Evolutionary conservation across 2,329 filamentous ascomycete genomes (phyloP), one percentile per base, ranked within the genome.

Genomic region (Parastagonospora nodorum): DNA sequence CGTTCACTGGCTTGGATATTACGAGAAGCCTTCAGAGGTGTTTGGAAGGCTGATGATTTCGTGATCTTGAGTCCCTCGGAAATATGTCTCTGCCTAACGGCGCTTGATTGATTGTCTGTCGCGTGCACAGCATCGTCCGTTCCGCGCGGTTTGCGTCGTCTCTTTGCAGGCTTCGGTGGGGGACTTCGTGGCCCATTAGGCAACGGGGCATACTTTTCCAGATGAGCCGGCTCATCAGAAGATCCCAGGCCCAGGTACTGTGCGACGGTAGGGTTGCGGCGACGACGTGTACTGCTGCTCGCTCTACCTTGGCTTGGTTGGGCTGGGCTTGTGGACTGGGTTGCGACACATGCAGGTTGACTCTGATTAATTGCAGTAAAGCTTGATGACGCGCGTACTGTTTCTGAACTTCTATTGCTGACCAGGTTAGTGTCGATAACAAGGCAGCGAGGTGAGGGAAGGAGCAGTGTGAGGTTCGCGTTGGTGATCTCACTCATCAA

Each of bases 301-400:
- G 19, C 16, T 35, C 30, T 33, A 24, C 9, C 15, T 12, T 43
- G 51, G 38, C 24, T 19, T 55, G 48, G 24, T 39, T 49, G 10
- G 44, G 50, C 45, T 51, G 44, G 3, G 24, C 24, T 24, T 5
- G 19, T 9, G 42, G 45, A 33, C 28, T 28, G 7, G 48, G 8
- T 38, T 42, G 30, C 36, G 58, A 51, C 8, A 55, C 50, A 12
- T 55, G 53, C 16, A 50, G 55, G 14, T 14, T 44, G 42, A 12
- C 24, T 48, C 6, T 53, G 53, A 24, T 71, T 69, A 41, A 71
- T 65, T 4, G 68, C 61, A 11, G 61, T 69, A 31, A 68, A 68
- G 27, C 60, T 50, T 42, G 62, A 53, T n/a, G 55, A 49, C 3
- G 48, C 30, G 2, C 30, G 39, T 14, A 11, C 7, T 33, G 31